phyloP scores from a whole-genome alignment of 108 stramenopile genomes.

The Cylindrotheca closterium region DNA sequence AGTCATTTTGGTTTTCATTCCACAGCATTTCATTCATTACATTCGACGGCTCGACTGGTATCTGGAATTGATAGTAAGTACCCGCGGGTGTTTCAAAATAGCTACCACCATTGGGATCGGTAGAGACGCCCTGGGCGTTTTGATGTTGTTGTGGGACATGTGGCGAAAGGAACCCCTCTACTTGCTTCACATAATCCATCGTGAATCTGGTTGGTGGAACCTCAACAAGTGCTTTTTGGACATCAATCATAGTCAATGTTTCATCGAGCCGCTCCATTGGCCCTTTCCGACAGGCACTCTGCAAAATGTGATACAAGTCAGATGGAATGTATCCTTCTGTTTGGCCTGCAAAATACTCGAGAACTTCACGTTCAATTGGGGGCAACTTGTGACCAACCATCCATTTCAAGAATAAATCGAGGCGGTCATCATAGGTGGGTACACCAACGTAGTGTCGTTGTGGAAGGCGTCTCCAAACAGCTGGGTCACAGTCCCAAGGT shows the following conservation, averaged over 20 bases:
- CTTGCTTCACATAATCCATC: conserved; percentile 28
- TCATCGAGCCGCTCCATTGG: conserved; percentile 48
- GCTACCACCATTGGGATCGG: background rate
- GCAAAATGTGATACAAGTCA: conserved; percentile 71
- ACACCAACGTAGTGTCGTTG: conserved; percentile 81
- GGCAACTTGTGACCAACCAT: conserved; percentile 35
- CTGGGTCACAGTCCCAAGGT: conserved; percentile 94
- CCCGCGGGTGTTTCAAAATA: conserved; percentile 16
- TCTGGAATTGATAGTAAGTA: conserved; percentile 26
- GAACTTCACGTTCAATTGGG: conserved; percentile 20
- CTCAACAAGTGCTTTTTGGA: conserved; percentile 37
- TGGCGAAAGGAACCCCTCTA: conserved; percentile 23
- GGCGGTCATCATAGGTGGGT: conserved; percentile 72
- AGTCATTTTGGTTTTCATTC: conserved; percentile 11
- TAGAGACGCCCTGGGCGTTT: background rate
- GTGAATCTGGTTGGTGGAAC: conserved; percentile 53
- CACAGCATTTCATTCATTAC: conserved; percentile 19
- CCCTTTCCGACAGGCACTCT: conserved; percentile 54
- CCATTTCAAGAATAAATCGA: conserved; percentile 56
- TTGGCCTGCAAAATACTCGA: conserved; percentile 31
- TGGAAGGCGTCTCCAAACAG: conserved; percentile 86
- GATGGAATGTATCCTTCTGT: conserved; percentile 71
- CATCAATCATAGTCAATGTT: conserved; percentile 51
- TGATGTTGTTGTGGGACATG: conserved; percentile 3
- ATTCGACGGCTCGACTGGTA: conserved; percentile 26